Percentiles rank a stretch among this genome's conserved stretches.
These are phyloP conservation scores for Diaporthe longicolla DNA, from an alignment of 2,329 filamentous ascomycete genomes.

Conservation along the genomic window DNA sequence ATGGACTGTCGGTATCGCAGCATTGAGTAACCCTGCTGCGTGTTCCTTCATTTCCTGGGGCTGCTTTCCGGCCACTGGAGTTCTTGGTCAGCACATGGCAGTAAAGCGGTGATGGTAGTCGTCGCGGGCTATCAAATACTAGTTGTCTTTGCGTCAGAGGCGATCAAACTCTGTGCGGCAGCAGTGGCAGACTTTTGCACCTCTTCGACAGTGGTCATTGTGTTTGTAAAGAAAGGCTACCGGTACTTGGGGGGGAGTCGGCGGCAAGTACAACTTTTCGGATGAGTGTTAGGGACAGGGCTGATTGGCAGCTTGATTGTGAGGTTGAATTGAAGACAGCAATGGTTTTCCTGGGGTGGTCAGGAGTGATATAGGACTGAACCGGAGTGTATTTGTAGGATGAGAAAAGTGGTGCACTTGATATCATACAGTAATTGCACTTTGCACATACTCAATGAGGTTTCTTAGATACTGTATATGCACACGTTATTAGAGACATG, in stretches of 20 bases:
- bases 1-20: conserved; percentile 13
- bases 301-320: not conserved
- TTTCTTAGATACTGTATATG: conserved; percentile 11
- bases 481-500: conserved; percentile 17
- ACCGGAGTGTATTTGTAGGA: not conserved
- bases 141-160: conserved; percentile 31
- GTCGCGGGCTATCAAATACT: not conserved
- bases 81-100: not conserved
- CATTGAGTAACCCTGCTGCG: conserved; percentile 16
- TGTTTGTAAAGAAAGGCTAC: not conserved
- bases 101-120: not conserved
- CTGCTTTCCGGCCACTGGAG: conserved; percentile 23
- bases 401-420: conserved; percentile 36
- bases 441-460: not conserved
- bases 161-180: conserved; percentile 23
- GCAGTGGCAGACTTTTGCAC: conserved; percentile 21
- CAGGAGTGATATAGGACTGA: not conserved
- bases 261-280: not conserved
- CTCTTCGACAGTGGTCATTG: conserved; percentile 24
- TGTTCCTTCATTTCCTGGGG: conserved; percentile 37
- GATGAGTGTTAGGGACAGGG: not conserved
- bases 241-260: no score
- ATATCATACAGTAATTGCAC: conserved; percentile 37
- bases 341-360: not conserved
- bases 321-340: not conserved